These are phyloP conservation scores for Talaromyces sp. DNA, from an alignment of 2,329 filamentous ascomycete genomes.

Conservation along the genomic window DNA sequence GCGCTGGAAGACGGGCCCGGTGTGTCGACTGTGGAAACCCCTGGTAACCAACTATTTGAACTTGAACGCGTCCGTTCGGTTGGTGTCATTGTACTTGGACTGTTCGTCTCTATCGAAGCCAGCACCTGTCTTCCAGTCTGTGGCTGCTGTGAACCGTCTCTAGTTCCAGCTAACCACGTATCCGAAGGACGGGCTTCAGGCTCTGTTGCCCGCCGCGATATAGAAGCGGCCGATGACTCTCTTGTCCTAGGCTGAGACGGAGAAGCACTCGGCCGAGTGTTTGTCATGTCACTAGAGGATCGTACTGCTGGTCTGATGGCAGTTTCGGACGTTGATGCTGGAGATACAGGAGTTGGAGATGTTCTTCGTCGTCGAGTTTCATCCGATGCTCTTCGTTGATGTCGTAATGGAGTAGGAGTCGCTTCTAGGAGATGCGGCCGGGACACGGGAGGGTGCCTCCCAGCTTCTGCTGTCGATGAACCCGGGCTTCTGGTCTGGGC, in stretches of 20 bases:
- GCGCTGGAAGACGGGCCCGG: slow-evolving; percentile 1
- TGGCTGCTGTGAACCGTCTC: slow-evolving; percentile 20
- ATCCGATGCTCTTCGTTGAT: slow-evolving; percentile 34
- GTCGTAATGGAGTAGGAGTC: slow-evolving; percentile 18
- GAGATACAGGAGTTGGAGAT: slow-evolving; percentile 28
- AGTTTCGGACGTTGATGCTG: slow-evolving; percentile 31
- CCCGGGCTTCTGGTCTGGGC: slow-evolving; percentile 19
- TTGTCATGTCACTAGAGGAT: slow-evolving; percentile 33
- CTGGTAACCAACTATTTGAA: slow-evolving; percentile 3
- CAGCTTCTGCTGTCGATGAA: slow-evolving; percentile 15
- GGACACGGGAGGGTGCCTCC: slow-evolving; percentile 23
- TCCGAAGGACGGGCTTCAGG: slow-evolving; percentile 26
- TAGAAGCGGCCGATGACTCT: slow-evolving; percentile 20
- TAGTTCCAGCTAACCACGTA: slow-evolving; percentile 17
- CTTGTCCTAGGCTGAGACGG: slow-evolving; percentile 20
- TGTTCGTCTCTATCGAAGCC: slow-evolving; percentile 18
- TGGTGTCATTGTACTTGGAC: slow-evolving; percentile 6
- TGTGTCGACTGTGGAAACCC: neutral
- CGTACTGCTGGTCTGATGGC: slow-evolving; percentile 26
- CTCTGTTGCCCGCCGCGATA: slow-evolving; percentile 28
- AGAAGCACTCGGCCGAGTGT: slow-evolving; percentile 25
- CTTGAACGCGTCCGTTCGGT: slow-evolving; percentile 11
- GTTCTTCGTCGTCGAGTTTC: slow-evolving; percentile 24
- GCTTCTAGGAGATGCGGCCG: slow-evolving; percentile 31
- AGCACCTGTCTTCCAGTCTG: slow-evolving; percentile 19